Evolutionary conservation across 2,329 filamentous ascomycete species (phyloP), one percentile per base, ranked within the genome.

Genomic region (Colletotrichum camelliae): DNA sequence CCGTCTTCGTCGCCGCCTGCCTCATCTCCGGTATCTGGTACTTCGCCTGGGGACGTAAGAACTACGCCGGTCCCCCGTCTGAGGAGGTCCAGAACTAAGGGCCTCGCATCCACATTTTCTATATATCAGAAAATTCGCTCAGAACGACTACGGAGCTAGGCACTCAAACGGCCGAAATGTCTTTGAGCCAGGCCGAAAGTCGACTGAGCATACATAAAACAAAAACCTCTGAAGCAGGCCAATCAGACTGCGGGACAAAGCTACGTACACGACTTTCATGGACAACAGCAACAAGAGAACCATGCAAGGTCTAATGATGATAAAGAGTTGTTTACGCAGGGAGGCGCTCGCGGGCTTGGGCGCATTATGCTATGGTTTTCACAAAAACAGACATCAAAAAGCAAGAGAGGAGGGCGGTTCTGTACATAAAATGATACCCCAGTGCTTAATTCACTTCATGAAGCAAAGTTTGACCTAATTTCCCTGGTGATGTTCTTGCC

Each of bases 1-100:
- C 92, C 39, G 93, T 95, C n/a, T 94, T 95, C 79, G 89, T 93
- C 31, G 92, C 88, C 7, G 93, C 94, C 77, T 89, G 90, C 70
- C 65, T 86, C 52, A 88, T 95, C 73, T 91, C 93, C 2, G 88
- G 87, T 12, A 83, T 85, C 9, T 95, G 93, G 93, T 95, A 95
- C 85, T 86, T 91, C 78, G 87, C 88, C 67, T 94, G 93, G 92
- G 93, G 93, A 39, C 89, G 91, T 84, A 90, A 91, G 84, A 91
- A 95, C 84, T 94, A 94, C 84, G 87, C 87, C 61, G 92, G 93
- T 18, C 92, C 91, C 2, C 91, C 89, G n/a, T 88, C 86, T 52
- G 81, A 86, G 72, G 84, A 84, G 71, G 82, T 84, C 7, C 81
- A 82, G 13, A 48, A 73, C 68, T 77, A 69, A 74, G 21, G 55